These are phyloP conservation scores for Aeschynomene evenia DNA, from an alignment of 306 rosid genomes.

Conservation along the genomic window DNA sequence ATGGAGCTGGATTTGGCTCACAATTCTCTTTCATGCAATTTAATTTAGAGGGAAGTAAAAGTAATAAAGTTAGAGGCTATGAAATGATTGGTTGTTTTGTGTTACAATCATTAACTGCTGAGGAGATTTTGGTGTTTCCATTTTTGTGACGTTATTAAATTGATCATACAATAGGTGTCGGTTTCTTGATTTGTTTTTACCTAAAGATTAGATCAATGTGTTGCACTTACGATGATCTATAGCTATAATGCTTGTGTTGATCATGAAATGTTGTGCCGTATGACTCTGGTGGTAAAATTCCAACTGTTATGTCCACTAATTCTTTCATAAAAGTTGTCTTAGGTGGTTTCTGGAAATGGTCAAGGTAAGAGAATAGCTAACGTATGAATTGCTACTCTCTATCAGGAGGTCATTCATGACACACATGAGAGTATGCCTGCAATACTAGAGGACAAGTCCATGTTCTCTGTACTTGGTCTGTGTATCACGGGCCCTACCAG, in stretches of 20 bases:
- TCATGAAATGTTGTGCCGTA: slow-evolving; percentile 16
- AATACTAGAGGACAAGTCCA: slow-evolving; percentile 60
- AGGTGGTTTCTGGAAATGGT: slow-evolving; percentile 28
- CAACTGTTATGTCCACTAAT: slow-evolving; percentile 7
- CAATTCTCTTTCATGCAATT: background rate
- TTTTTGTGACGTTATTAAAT: slow-evolving; percentile 13
- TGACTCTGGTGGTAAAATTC: slow-evolving; percentile 18
- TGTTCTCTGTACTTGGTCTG: slow-evolving; percentile 64
- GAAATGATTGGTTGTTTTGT: slow-evolving; percentile 2
- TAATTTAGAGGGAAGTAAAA: slow-evolving; percentile 11
- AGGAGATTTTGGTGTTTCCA: slow-evolving; percentile 9
- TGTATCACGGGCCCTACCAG: slow-evolving; percentile 39
- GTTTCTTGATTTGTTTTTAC: slow-evolving; percentile 11
- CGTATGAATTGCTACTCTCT: slow-evolving; percentile 33
- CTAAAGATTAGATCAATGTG: slow-evolving; percentile 1
- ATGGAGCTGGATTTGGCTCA: slow-evolving; percentile 25
- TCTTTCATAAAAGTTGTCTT: slow-evolving; percentile 24
- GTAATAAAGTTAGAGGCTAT: background rate
- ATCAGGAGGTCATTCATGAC: slow-evolving; percentile 60
- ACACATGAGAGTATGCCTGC: slow-evolving; percentile 59
- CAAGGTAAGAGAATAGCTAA: slow-evolving; percentile 21
- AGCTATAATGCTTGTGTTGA: slow-evolving; percentile 2
- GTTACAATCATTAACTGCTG: slow-evolving; percentile 6
- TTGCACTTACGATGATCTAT: background rate
- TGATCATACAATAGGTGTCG: slow-evolving; percentile 5